Evolutionary conservation across 768 basidiomycete species (phyloP).

Genomic region (Albatrellus ellisii): DNA sequence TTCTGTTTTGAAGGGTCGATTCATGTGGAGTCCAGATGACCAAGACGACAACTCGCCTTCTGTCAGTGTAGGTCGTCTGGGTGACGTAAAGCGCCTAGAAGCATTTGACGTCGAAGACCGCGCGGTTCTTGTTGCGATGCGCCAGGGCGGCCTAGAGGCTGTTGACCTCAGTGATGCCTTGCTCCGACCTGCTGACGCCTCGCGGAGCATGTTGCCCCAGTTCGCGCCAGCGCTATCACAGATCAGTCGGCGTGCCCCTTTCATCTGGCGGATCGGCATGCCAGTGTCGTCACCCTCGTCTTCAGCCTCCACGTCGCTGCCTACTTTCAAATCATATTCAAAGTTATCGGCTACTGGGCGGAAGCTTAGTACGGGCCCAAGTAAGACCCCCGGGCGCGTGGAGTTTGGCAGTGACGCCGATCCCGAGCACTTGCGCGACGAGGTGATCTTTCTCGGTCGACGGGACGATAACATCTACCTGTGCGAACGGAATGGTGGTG

Average conservation of each 20-base stretch:
- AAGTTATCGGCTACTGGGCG: slow-evolving; percentile 23
- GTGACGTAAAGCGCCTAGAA: slow-evolving; percentile 74
- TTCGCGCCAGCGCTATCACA: slow-evolving; percentile 49
- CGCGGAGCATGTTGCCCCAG: slow-evolving; percentile 56
- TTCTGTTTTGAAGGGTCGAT: slow-evolving; percentile 70
- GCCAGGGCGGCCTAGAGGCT: slow-evolving; percentile 75
- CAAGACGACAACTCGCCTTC: slow-evolving; percentile 26
- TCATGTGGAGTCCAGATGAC: slow-evolving; percentile 67
- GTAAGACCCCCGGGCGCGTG: slow-evolving; percentile 41
- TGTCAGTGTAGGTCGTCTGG: slow-evolving; percentile 36
- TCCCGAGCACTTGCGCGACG: slow-evolving; percentile 37
- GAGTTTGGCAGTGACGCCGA: slow-evolving; percentile 33
- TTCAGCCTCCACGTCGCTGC: slow-evolving; percentile 1
- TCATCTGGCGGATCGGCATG: slow-evolving; percentile 75
- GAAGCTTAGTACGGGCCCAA: slow-evolving; percentile 33
- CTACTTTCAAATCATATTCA: slow-evolving; percentile 23
- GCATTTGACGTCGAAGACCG: slow-evolving; percentile 68
- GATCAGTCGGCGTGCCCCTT: slow-evolving; percentile 58
- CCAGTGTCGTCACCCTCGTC: slow-evolving; percentile 30
- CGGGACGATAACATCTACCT: slow-evolving; percentile 67
- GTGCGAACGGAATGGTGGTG: slow-evolving; percentile 61
- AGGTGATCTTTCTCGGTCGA: slow-evolving; percentile 73
- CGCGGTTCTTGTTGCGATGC: slow-evolving; percentile 73
- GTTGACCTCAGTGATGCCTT: slow-evolving; percentile 73
- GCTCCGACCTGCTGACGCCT: slow-evolving; percentile 68